Percentiles rank a stretch among this genome's conserved stretches.
Conservation (phyloP, 257 asterid genomes). For the Penstemon barbatus region DNA sequence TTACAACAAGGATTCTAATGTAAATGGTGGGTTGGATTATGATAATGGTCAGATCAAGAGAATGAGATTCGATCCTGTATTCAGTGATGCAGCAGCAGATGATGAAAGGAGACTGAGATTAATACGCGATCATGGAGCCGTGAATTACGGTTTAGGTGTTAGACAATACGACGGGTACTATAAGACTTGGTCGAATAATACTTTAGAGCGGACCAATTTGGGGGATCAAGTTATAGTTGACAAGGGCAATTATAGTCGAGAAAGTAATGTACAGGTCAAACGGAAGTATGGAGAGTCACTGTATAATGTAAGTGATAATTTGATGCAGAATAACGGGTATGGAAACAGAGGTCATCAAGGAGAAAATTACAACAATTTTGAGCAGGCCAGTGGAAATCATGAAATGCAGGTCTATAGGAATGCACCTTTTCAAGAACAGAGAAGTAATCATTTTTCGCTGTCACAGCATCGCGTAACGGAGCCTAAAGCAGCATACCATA, state of each 20-base stretch:
- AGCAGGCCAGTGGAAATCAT: constrained; percentile 29
- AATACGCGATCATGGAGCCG: constrained; percentile 74
- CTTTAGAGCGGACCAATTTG: constrained; percentile 24
- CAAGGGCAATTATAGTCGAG: constrained; percentile 26
- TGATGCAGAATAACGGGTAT: constrained; percentile 36
- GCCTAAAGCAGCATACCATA: constrained; percentile 33
- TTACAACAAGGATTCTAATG: constrained; percentile 35
- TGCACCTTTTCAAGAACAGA: constrained; percentile 33
- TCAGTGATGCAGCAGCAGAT: constrained; percentile 33
- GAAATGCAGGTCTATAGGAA: constrained; percentile 29
- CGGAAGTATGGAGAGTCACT: constrained; percentile 32
- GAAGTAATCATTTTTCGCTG: constrained; percentile 32
- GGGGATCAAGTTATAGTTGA: constrained; percentile 36
- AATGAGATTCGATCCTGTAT: constrained; percentile 47
- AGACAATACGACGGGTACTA: constrained; percentile 31
- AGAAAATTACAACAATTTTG: constrained; percentile 32
- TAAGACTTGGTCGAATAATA: constrained; percentile 13
- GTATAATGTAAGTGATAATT: constrained; percentile 33
- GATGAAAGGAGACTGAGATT: constrained; percentile 73
- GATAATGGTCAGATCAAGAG: constrained; percentile 46
- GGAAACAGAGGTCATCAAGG: constrained; percentile 29
- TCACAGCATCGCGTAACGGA: constrained; percentile 36
- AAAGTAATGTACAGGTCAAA: constrained; percentile 17
- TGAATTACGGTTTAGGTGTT: constrained; percentile 27
- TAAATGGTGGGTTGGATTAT: constrained; percentile 36